A percentile compares a stretch with the other conserved stretches of the same genome.
These are phyloP conservation scores for Globisporangium spinosum DNA, from an alignment of 352 stramenopile genomes.

Conservation along the genomic window DNA sequence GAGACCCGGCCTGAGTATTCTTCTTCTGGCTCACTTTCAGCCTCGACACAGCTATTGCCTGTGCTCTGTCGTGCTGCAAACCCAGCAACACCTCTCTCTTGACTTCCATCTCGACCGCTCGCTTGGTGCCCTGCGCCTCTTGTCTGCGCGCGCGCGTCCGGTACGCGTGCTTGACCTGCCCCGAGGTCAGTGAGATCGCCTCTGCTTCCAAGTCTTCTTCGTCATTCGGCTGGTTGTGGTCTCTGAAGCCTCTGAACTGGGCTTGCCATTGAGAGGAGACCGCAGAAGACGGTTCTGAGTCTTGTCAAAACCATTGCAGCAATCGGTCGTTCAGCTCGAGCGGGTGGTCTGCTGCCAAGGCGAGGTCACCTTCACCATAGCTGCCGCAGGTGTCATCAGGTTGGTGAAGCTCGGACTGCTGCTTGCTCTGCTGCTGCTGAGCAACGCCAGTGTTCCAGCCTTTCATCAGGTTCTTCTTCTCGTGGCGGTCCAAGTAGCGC, in stretches of 20 bases:
- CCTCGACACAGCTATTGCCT: not conserved
- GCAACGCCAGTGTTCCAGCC: conserved; percentile 21
- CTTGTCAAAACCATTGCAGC: conserved; percentile 14
- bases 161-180: conserved; percentile 44
- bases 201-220: conserved; percentile 12
- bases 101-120: conserved; percentile 9
- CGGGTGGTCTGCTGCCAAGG: not conserved
- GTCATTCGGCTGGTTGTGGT: not conserved
- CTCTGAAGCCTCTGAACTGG: conserved; percentile 1
- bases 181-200: conserved; percentile 29
- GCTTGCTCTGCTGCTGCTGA: not conserved
- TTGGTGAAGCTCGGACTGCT: not conserved
- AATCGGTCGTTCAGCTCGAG: conserved; percentile 16
- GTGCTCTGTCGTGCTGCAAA: not conserved
- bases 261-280: conserved; percentile 1
- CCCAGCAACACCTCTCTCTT: conserved; percentile 10
- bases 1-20: not conserved
- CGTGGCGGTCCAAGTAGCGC: conserved; percentile 22
- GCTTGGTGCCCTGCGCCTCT: conserved; percentile 23
- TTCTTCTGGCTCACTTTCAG: not conserved
- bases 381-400: not conserved
- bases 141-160: conserved; percentile 30
- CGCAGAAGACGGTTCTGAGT: not conserved
- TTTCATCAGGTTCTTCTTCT: conserved; percentile 37
- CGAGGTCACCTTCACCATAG: not conserved